Percentiles rank a stretch among this genome's conserved stretches.
These are phyloP conservation scores for Kwoniella sp. DNA, from an alignment of 768 basidiomycete genomes.

Conservation along the genomic window DNA sequence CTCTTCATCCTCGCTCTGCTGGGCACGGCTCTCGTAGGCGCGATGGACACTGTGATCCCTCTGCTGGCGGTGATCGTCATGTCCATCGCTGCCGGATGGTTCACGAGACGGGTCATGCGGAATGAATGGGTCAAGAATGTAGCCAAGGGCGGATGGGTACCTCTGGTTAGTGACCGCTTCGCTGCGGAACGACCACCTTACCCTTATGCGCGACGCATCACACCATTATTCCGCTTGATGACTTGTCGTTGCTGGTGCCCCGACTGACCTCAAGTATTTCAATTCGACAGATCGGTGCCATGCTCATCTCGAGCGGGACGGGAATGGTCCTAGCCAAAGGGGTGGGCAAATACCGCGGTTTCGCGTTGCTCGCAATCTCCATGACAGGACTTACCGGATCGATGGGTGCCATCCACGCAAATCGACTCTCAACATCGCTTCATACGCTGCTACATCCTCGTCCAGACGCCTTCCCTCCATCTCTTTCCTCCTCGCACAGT, in stretches of 20 bases:
- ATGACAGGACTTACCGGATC: constrained; percentile 87
- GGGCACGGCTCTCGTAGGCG: constrained; percentile 66
- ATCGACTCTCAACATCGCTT: constrained; percentile 83
- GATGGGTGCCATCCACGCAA: constrained; percentile 84
- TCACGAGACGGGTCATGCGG: constrained; percentile 55
- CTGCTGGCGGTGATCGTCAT: constrained; percentile 54
- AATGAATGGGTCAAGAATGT: constrained; percentile 74
- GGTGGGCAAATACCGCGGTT: constrained; percentile 82
- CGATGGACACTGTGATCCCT: constrained; percentile 69
- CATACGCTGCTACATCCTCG: constrained; percentile 59
- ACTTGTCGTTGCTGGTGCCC: neutral
- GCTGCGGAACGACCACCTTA: neutral
- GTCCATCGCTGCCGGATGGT: constrained; percentile 55
- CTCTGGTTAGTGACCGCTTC: constrained; percentile 62
- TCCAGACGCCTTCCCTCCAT: constrained; percentile 10
- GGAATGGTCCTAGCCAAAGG: constrained; percentile 91
- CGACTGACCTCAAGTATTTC: too few relatives aligned
- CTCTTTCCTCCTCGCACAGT: constrained; percentile 1
- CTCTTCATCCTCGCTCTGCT: constrained; percentile 74
- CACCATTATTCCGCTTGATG: neutral
- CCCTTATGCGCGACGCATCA: neutral
- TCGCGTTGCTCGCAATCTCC: constrained; percentile 81
- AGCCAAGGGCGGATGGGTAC: constrained; percentile 82
- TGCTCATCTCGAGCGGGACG: constrained; percentile 71
- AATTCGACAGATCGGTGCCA: constrained; percentile 50